Evolutionary conservation across 495 filamentous ascomycete species (phyloP).

Genomic region (Haplographium delicatum): DNA sequence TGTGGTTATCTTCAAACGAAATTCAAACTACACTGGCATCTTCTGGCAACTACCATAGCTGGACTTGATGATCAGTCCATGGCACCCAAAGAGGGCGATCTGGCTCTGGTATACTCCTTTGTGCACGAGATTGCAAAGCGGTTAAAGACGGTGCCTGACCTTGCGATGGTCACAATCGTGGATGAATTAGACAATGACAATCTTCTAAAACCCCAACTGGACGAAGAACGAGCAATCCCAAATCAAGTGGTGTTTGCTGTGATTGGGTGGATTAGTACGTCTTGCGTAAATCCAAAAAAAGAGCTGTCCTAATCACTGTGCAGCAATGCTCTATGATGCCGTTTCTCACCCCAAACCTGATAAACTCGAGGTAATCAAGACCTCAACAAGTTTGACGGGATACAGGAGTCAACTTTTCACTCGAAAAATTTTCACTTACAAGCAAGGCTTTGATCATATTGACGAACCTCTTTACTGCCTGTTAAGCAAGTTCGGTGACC

Average conservation of each 20-base stretch:
- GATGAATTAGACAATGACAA: constrained; percentile 9
- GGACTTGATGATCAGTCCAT: neutral
- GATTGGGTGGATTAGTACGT: constrained; percentile 9
- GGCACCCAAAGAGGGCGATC: neutral
- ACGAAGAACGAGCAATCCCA: constrained; percentile 7
- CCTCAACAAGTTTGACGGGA: neutral
- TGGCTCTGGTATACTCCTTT: constrained; percentile 3
- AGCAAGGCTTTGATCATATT: constrained; percentile 5
- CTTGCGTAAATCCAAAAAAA: neutral
- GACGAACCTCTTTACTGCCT: neutral
- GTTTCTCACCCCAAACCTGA: neutral
- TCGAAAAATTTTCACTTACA: neutral
- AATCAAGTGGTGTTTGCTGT: constrained; percentile 5
- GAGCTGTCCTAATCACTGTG: neutral
- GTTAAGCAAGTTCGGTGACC: neutral
- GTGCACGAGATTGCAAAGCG: neutral
- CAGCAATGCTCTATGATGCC: constrained; percentile 6
- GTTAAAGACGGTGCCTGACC: neutral
- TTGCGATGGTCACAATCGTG: constrained; percentile 3
- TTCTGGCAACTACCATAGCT: neutral
- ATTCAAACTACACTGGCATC: constrained; percentile 4
- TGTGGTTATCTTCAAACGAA: neutral
- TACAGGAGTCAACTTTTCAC: neutral
- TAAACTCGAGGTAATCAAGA: constrained; percentile 4
- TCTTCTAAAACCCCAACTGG: constrained; percentile 1